These are phyloP conservation scores for Leptomonas pyrrhocoris DNA, from an alignment of 208 protist genomes.

Conservation along the genomic window DNA sequence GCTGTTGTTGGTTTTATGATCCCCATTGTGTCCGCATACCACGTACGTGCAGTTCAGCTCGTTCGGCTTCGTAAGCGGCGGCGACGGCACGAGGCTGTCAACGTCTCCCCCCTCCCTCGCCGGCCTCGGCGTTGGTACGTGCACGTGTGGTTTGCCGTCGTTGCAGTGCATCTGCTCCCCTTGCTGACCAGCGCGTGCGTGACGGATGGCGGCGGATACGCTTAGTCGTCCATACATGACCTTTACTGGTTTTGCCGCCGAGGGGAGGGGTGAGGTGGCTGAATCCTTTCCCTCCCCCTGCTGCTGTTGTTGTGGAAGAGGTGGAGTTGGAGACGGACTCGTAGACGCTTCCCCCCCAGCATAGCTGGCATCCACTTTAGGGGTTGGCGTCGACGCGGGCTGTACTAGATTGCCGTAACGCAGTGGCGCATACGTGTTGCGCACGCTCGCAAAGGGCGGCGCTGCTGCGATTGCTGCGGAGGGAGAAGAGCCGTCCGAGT, in stretches of 20 bases:
- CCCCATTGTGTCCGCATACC: background rate
- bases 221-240: conserved; percentile 1
- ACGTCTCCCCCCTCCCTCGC: no score
- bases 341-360: no score
- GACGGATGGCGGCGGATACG: conserved; percentile 45
- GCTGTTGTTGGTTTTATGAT: background rate
- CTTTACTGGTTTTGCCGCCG: background rate
- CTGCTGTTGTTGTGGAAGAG: background rate
- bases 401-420: conserved; percentile 29
- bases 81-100: background rate
- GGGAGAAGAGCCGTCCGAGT: background rate
- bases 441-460: background rate
- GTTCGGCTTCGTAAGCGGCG: conserved; percentile 11
- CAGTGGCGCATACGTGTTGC: conserved; percentile 37
- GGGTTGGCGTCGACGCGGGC: background rate
- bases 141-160: conserved; percentile 36
- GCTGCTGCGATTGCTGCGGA: conserved; percentile 5
- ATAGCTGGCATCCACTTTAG: background rate
- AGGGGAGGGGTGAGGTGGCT: background rate
- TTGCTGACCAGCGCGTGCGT: conserved; percentile 30
- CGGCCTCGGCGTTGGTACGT: conserved; percentile 9
- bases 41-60: conserved; percentile 16
- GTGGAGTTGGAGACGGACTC: no score
- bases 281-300: background rate
- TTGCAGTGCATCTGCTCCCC: conserved; percentile 35